A percentile compares a stretch with the other conserved stretches of the same genome.
Conservation (phyloP, 768 basidiomycete genomes). For the Lentinula edodes region DNA sequence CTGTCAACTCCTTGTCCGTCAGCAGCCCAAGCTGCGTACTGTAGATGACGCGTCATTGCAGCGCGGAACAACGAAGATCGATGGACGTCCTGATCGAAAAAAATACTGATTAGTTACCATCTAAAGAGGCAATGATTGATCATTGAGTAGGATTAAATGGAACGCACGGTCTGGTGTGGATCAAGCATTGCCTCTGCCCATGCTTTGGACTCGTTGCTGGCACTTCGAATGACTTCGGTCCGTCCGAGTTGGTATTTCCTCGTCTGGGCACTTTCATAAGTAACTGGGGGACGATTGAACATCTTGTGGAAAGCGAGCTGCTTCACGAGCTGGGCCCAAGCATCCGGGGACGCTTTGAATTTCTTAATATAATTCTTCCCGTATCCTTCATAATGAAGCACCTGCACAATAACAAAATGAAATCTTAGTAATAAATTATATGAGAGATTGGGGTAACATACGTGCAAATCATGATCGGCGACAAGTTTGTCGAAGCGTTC, state of each 20-base stretch:
- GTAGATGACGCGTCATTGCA: slow-evolving; percentile 78
- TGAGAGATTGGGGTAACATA: slow-evolving; percentile 23
- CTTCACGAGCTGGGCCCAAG: slow-evolving; percentile 93
- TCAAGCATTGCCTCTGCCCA: slow-evolving; percentile 91
- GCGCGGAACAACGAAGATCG: slow-evolving; percentile 65
- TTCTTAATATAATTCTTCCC: slow-evolving; percentile 85
- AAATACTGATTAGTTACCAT: background rate
- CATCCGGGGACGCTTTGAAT: slow-evolving; percentile 83
- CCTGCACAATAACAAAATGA: slow-evolving; percentile 29
- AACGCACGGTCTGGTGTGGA: slow-evolving; percentile 39
- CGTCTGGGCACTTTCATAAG: slow-evolving; percentile 94
- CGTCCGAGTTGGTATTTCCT: slow-evolving; percentile 86
- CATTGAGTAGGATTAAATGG: background rate
- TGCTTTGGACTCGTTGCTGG: slow-evolving; percentile 74
- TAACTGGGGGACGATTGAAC: slow-evolving; percentile 65
- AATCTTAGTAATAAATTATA: slow-evolving; percentile 9
- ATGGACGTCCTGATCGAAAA: slow-evolving; percentile 37
- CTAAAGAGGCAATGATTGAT: background rate
- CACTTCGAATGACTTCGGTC: slow-evolving; percentile 91
- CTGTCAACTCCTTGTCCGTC: slow-evolving; percentile 94
- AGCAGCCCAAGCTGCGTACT: slow-evolving; percentile 88
- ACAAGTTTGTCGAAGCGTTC: slow-evolving; percentile 72
- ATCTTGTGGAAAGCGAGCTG: slow-evolving; percentile 94
- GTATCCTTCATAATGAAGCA: slow-evolving; percentile 82
- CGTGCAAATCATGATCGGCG: slow-evolving; percentile 72